Conservation (phyloP, 2,329 filamentous ascomycete species). For the Sporothrix brunneoviolacea region DNA sequence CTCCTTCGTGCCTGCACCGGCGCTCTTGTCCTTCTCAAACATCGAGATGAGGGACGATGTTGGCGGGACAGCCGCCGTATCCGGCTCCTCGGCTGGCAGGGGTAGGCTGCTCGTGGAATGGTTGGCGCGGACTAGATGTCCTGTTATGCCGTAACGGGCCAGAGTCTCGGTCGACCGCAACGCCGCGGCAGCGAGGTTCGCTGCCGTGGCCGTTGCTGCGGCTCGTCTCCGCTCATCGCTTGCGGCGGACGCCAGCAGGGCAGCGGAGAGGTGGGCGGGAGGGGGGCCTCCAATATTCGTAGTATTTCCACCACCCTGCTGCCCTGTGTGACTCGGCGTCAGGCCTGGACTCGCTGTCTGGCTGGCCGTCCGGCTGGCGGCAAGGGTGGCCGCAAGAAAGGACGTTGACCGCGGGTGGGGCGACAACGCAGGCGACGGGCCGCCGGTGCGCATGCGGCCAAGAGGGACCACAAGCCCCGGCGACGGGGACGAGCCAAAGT, state of each 20-base stretch:
- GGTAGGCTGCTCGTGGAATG: conserved; percentile 25
- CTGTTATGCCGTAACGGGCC: not conserved
- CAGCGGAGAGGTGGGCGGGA: conserved; percentile 10
- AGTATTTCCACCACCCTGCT: conserved; percentile 16
- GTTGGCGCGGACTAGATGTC: not conserved
- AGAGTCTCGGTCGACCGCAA: not conserved
- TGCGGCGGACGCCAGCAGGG: conserved; percentile 6
- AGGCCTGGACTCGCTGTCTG: conserved; percentile 40
- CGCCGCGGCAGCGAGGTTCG: not conserved
- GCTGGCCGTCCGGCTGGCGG: conserved; percentile 44
- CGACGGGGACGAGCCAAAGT: not conserved
- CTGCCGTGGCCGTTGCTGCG: not conserved
- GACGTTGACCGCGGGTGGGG: conserved; percentile 38
- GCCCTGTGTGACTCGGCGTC: conserved; percentile 34
- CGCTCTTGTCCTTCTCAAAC: conserved; percentile 49
- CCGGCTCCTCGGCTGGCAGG: conserved; percentile 27
- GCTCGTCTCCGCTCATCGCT: conserved; percentile 3
- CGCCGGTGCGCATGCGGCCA: not conserved
- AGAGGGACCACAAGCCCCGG: not conserved
- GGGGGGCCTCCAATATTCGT: not conserved
- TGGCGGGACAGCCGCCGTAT: conserved; percentile 54
- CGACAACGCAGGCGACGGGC: not conserved
- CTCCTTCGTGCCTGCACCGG: not conserved
- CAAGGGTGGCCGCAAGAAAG: conserved; percentile 54
- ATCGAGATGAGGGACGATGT: conserved; percentile 60